These are phyloP conservation scores for Sarocladium strictum DNA, from an alignment of 2,329 filamentous ascomycete genomes.

Conservation along the genomic window DNA sequence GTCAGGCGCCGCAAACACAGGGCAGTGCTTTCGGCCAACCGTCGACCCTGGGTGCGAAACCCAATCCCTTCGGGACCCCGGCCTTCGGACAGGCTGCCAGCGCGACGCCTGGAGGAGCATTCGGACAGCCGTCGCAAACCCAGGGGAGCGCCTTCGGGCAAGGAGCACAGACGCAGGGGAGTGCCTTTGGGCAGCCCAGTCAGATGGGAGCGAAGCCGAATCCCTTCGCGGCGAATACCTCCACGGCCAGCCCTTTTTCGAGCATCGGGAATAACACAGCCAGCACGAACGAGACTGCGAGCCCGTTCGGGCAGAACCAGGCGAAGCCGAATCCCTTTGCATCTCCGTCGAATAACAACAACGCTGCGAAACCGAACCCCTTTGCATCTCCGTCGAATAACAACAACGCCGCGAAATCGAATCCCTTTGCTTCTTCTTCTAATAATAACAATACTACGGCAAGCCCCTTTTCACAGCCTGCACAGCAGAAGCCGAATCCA, in stretches of 20 bases:
- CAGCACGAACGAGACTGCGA: conserved; percentile 28
- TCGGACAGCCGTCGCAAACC: conserved; percentile 22
- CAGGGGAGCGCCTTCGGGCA: conserved; percentile 31
- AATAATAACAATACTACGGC: conserved; percentile 11
- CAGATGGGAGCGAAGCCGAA: conserved; percentile 7
- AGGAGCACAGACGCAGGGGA: conserved; percentile 16
- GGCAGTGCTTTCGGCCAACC: conserved; percentile 33
- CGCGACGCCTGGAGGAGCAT: conserved; percentile 20
- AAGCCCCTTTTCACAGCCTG: conserved; percentile 11
- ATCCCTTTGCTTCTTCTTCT: conserved; percentile 22
- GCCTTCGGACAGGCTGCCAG: conserved; percentile 11
- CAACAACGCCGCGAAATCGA: conserved; percentile 19
- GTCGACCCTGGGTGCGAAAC: conserved; percentile 24
- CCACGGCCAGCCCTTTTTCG: neutral
- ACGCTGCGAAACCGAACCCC: conserved; percentile 20
- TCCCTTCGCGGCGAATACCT: conserved; percentile 8
- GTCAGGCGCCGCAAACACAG: conserved; percentile 16
- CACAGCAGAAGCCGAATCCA: conserved; percentile 14
- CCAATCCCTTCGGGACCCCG: conserved; percentile 33
- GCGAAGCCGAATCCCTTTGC: conserved; percentile 24
- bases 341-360: conserved; percentile 12
- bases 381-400: conserved; percentile 19
- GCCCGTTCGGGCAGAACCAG: conserved; percentile 26
- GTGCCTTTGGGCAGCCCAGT: conserved; percentile 24
- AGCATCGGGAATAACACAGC: neutral